A percentile compares a stretch with the other conserved stretches of the same genome.
These are phyloP conservation scores for Cryphonectria nitschkei DNA, from an alignment of 2,329 filamentous ascomycete species.

Conservation along the genomic window DNA sequence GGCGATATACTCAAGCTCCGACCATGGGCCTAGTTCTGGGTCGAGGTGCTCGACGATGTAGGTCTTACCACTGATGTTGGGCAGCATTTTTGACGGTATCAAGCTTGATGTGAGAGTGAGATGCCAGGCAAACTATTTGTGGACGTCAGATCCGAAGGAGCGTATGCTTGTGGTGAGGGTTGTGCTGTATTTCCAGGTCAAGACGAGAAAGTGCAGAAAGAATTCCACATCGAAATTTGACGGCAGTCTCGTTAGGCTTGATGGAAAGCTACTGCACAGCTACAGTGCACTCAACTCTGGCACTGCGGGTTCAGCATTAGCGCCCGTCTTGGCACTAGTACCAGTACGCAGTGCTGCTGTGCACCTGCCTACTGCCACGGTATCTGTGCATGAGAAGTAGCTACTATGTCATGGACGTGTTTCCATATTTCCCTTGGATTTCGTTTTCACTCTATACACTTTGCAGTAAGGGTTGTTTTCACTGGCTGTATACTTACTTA, in stretches of 20 bases:
- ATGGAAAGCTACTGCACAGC: not conserved
- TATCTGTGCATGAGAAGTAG: too few relatives aligned
- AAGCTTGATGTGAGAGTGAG: not conserved
- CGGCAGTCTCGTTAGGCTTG: not conserved
- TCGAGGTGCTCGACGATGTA: slow-evolving; percentile 98
- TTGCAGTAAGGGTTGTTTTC: not conserved
- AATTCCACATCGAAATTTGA: not conserved
- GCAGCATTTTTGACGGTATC: slow-evolving; percentile 31
- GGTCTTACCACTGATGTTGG: slow-evolving; percentile 60
- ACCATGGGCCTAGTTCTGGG: slow-evolving; percentile 92
- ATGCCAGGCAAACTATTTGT: not conserved
- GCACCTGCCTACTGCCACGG: not conserved
- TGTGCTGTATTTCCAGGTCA: not conserved
- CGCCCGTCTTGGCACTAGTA: slow-evolving; percentile 11
- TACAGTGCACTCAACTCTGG: not conserved
- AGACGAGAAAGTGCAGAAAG: not conserved
- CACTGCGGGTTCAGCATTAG: not conserved
- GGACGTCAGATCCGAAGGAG: not conserved
- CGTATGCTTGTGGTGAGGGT: not conserved
- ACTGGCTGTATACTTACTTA: too few relatives aligned
- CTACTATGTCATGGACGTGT: too few relatives aligned
- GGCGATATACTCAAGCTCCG: slow-evolving; percentile 85
- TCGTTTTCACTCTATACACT: not conserved
- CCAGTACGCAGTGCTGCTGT: not conserved
- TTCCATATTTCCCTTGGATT: not conserved